Evolutionary conservation across 176 grass and related monocot species (phyloP), one percentile per base, ranked within the genome.

Genomic region (Canna indica): DNA sequence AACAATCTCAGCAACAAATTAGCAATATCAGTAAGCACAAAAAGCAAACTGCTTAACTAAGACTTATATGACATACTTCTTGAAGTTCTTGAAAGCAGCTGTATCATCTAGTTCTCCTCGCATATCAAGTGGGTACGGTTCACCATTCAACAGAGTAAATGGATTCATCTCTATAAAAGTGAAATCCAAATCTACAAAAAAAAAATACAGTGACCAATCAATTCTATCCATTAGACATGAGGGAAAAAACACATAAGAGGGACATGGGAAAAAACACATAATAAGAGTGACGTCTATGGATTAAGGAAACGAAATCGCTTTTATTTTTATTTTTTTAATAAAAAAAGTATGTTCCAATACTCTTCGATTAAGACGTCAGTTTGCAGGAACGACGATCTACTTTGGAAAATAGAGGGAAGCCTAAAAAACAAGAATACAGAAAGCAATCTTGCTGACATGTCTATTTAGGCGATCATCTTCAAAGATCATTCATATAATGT

Each of bases 101-200:
- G 91, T 96, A 61, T 96, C 91, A 84, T 96, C 91, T 59, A 96
- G 32, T 60, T 96, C 91, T 69, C 91, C 91, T 61, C 91, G 83
- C 88, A 88, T 96, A 73, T 96, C 91, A 66, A 96, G 69, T 17
- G 88, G 91, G 73, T 91, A 96, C 67, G 91, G 91, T 66, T 84
- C 85, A 24, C 83, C 87, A 48, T 96, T 91, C 74, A 96, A 80
- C 65, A 96, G 75, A 35, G 91, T 84, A 68, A 96, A 96, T 27
- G 91, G 91, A 72, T 96, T 96, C 91, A 96, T 96, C 74, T 96
- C 91, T 50, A 96, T 80, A 83, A 96, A 96, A 56, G 85, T 85
- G 79, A 96, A 91, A 76, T 96, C 91, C 83, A 91, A 80, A 73
- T 91, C 91, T 96, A 72, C 6, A 59, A 71, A 67, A 47, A 71